Percentiles rank a stretch among this genome's conserved stretches.
phyloP scores from a whole-genome alignment of 345 rosid genomes.

The Hypericum androsaemum region DNA sequence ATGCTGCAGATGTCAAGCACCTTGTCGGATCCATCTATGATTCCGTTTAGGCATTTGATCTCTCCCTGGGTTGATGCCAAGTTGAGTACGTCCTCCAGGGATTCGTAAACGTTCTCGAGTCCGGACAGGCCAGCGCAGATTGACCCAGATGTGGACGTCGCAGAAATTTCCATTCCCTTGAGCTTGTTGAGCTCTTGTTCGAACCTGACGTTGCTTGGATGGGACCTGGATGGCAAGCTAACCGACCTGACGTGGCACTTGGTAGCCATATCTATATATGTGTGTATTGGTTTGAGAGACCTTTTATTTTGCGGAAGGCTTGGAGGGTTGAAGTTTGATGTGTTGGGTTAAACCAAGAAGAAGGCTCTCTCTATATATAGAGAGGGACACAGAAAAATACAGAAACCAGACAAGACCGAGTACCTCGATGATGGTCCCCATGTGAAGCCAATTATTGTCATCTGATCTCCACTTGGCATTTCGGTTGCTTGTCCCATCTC shows the following conservation, averaged over 20 bases:
- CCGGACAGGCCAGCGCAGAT: conserved; percentile 28
- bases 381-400: not conserved
- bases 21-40: conserved; percentile 53
- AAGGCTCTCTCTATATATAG: conserved; percentile 6
- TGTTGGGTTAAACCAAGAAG: conserved; percentile 10
- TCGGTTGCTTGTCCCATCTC: too few relatives aligned
- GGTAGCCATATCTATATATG: conserved; percentile 21
- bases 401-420: not conserved
- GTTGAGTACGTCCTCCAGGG: conserved; percentile 44
- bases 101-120: conserved; percentile 36
- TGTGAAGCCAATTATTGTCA: too few relatives aligned
- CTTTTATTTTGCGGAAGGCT: conserved; percentile 1
- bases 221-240: conserved; percentile 67
- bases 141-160: conserved; percentile 24
- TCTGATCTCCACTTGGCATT: too few relatives aligned
- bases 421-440: too few relatives aligned
- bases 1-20: conserved; percentile 49
- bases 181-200: conserved; percentile 49
- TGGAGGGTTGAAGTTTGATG: not conserved
- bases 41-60: conserved; percentile 34
- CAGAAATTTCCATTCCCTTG: conserved; percentile 21
- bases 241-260: conserved; percentile 47
- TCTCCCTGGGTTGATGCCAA: conserved; percentile 44
- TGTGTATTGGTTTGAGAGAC: too few relatives aligned
- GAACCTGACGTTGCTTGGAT: conserved; percentile 39